phyloP scores from a whole-genome alignment of 768 basidiomycete species.

The Gloeopeniophorella convolvens region DNA sequence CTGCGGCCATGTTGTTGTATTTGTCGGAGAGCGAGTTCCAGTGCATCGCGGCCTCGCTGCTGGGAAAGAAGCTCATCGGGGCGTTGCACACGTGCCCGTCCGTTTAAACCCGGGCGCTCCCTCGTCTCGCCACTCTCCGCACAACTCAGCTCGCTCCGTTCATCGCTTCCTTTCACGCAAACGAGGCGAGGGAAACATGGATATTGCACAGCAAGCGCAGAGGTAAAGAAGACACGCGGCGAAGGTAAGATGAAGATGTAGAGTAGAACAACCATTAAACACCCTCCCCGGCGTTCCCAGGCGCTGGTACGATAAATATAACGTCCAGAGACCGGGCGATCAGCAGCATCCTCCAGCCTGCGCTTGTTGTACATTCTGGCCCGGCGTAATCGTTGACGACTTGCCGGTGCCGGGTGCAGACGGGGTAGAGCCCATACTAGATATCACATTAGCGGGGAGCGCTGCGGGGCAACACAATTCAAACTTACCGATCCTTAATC shows the following conservation, averaged over 20 bases:
- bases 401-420: constrained; percentile 71
- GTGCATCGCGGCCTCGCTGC: constrained; percentile 7
- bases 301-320: constrained; percentile 20
- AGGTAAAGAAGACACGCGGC: constrained; percentile 17
- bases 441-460: neutral
- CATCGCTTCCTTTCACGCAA: too few relatives aligned
- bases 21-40: neutral
- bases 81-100: too few relatives aligned
- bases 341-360: constrained; percentile 75
- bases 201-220: constrained; percentile 19
- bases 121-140: too few relatives aligned
- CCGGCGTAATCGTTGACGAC: constrained; percentile 77
- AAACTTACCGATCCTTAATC: constrained; percentile 78
- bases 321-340: constrained; percentile 26
- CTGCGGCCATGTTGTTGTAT: constrained; percentile 20
- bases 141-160: too few relatives aligned
- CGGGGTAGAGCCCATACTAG: constrained; percentile 80
- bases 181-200: constrained; percentile 8
- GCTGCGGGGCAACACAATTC: neutral
- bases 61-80: too few relatives aligned
- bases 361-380: constrained; percentile 77
- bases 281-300: constrained; percentile 17
- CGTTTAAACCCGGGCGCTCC: too few relatives aligned
- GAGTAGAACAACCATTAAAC: constrained; percentile 18
- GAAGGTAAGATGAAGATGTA: constrained; percentile 19